Percentiles rank a stretch among this genome's conserved stretches.
Evolutionary conservation across 345 rosid species (phyloP).

Genomic region (Luvunga scandens): DNA sequence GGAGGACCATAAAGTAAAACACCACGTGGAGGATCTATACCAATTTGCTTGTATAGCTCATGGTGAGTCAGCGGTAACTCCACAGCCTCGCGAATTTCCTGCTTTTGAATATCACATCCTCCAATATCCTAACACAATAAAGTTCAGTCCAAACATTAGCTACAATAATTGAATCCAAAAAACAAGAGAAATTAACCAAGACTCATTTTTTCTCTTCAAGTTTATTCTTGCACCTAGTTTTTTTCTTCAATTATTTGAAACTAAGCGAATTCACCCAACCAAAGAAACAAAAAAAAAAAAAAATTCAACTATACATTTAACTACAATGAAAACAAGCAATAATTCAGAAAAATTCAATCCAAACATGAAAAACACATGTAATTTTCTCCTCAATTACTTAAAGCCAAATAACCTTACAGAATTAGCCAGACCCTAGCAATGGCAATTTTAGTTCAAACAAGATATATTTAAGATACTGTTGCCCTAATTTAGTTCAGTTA

Average conservation of each 20-base stretch:
- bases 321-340: not conserved
- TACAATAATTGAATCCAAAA: not conserved
- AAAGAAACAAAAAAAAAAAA: not conserved
- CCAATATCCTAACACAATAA: conserved; percentile 76
- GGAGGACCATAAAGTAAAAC: conserved; percentile 97
- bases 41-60: conserved; percentile 92
- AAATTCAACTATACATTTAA: not conserved
- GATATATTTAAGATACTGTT: not conserved
- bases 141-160: not conserved
- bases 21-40: conserved; percentile 98
- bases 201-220: not conserved
- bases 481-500: not conserved
- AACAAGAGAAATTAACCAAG: not conserved
- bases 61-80: conserved; percentile 96
- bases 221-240: not conserved
- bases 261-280: not conserved
- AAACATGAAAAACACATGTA: not conserved
- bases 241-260: not conserved
- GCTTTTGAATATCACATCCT: conserved; percentile 98
- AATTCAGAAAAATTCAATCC: not conserved
- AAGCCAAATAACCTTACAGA: not conserved
- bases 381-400: not conserved
- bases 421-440: not conserved
- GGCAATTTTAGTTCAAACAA: not conserved
- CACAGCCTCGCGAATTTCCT: conserved; percentile 99